Evolutionary conservation across 768 basidiomycete genomes (phyloP).

Genomic region (Leucocoprinus leucothites): DNA sequence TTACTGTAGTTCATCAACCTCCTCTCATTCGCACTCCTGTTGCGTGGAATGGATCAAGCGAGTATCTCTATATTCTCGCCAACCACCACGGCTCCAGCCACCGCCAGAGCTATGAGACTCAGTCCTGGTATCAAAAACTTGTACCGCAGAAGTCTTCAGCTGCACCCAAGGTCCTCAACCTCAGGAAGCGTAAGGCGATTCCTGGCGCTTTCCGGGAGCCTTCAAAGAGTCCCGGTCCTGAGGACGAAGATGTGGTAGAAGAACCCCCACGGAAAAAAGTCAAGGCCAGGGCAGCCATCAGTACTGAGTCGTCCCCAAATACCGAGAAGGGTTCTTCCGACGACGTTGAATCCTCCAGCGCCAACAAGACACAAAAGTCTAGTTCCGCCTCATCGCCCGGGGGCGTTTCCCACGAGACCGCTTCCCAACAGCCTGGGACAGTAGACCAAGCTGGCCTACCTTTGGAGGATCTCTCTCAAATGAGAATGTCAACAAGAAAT

Average conservation of each 20-base stretch:
- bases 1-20: slow-evolving; percentile 34
- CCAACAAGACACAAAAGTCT: slow-evolving; percentile 10
- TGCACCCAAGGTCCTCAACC: slow-evolving; percentile 25
- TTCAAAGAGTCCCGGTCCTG: slow-evolving; percentile 21
- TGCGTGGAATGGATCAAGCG: slow-evolving; percentile 40
- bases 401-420: slow-evolving; percentile 11
- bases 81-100: slow-evolving; percentile 30
- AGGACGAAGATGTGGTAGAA: slow-evolving; percentile 24
- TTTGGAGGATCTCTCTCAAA: slow-evolving; percentile 4
- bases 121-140: slow-evolving; percentile 30
- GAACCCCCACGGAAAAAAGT: slow-evolving; percentile 27
- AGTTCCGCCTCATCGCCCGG: slow-evolving; percentile 5
- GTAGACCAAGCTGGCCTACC: not conserved
- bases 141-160: slow-evolving; percentile 28
- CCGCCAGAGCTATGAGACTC: slow-evolving; percentile 25
- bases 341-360: not conserved
- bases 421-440: slow-evolving; percentile 6
- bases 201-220: slow-evolving; percentile 24
- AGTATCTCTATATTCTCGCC: slow-evolving; percentile 34
- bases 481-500: slow-evolving; percentile 10
- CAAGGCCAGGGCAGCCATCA: slow-evolving; percentile 10
- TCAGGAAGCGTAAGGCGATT: slow-evolving; percentile 32
- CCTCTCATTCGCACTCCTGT: slow-evolving; percentile 36
- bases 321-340: not conserved
- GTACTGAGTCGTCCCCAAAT: not conserved